Base-by-base conservation (phyloP, 108 stramenopile genomes). In the Conticribra weissflogii region DNA sequence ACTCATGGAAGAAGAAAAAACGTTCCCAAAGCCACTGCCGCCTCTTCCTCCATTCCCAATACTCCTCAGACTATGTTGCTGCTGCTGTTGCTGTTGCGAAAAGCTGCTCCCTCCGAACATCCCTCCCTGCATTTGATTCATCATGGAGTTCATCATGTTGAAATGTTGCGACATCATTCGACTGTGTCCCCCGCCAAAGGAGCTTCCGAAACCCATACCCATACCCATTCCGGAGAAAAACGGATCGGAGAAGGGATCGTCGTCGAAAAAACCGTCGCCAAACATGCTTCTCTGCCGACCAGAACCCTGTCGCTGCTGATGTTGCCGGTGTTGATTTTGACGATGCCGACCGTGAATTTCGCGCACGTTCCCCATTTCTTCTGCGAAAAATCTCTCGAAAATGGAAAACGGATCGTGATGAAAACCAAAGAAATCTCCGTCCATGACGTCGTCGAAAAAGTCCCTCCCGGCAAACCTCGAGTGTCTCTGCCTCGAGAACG, bases 91-190 rank as follows among this genome's bases (percentile, higher is more conserved):
- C 30, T 61, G 67, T 9, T 66, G 50, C 17, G 53, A 32, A 1
- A 60, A 31, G 60, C 44, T 46, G 28, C 9, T 3, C 8, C 61
- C 56, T 23, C 55, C 72, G 64, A 57, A 56, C 72, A 60, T 60
- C 17, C 44, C 44, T 1, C 50, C 21, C 34, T 71, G 52, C 74
- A 76, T 76, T 63, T 68, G 60, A 2, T 65, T 45, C 76, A 78
- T 78, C 68, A 64, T 63, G 30, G 59, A 52, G 33, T 75, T 57
- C 71, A 72, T 72, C 76, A 78, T 73, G 19, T 27, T 61, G 50
- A 80, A 68, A 57, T 72, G 78, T 1, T 47, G 23, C 17, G 69
- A 49, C 53, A 70, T 71, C 59, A 78, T 78, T 23, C 27, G 65
- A 54, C 44, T 58, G 14, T 32, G 2, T 59, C 51, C 53, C 27